These are phyloP conservation scores for Umbelopsis sp. DNA, from an alignment of 192 early-diverging fungal species.

Conservation along the genomic window DNA sequence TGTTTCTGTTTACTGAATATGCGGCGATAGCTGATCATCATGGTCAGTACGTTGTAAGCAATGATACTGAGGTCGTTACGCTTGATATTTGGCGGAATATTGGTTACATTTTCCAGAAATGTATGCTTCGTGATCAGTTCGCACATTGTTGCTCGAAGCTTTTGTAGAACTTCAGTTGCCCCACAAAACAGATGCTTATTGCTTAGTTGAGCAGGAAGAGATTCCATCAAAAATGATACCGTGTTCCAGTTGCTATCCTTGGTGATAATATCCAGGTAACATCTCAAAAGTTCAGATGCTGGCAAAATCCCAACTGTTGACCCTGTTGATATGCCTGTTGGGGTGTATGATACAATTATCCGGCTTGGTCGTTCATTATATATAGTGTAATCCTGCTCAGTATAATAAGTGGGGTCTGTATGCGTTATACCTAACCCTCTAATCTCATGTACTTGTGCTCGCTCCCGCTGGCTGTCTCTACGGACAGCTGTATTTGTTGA, in stretches of 20 bases:
- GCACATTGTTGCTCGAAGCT: conserved; percentile 53
- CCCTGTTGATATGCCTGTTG: not conserved
- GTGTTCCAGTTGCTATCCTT: conserved; percentile 74
- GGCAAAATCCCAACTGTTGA: not conserved
- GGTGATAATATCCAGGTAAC: conserved; percentile 60
- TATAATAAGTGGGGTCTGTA: not conserved
- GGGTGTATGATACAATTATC: not conserved
- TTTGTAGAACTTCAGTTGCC: conserved; percentile 52
- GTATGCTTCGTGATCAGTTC: conserved; percentile 57
- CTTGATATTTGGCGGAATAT: conserved; percentile 58
- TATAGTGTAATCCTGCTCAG: not conserved
- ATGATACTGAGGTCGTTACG: conserved; percentile 68
- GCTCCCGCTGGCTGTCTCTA: not conserved
- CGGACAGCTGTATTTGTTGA: not conserved
- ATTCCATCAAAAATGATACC: conserved; percentile 66
- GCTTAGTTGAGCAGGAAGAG: conserved; percentile 68
- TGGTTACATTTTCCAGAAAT: conserved; percentile 55
- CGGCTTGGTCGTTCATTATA: not conserved
- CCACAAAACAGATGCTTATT: conserved; percentile 75
- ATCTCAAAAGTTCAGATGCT: conserved; percentile 38
- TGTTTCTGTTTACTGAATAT: conserved; percentile 66
- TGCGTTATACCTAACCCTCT: not conserved
- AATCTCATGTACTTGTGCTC: not conserved
- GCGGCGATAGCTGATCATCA: conserved; percentile 69
- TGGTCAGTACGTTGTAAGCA: conserved; percentile 62